Base-by-base conservation (phyloP, 2,329 filamentous ascomycete genomes). In the Zymoseptoria crescenta region DNA sequence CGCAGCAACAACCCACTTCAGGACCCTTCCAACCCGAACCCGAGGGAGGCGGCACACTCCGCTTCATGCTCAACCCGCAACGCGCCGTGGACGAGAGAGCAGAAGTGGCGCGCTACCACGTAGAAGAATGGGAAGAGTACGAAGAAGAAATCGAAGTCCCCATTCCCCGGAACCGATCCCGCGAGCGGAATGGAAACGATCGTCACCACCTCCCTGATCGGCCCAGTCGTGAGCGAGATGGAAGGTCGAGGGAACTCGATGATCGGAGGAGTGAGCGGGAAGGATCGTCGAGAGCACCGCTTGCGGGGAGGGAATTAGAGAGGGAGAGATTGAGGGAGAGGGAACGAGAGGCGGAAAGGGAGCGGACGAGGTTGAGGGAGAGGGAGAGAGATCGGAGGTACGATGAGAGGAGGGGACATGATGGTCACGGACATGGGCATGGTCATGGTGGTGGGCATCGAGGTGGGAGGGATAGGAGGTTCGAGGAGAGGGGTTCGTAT, bases 31-130 rank as follows among this genome's bases (percentile, higher is more conserved):
- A 65, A 27, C 56, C 68, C 4, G 53, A 63, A n/a, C 67, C 68
- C 6, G 67, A 70, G 50, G 65, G 63, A 21, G 66, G 66, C 29
- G 88, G 88, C 6, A 96, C 93, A 0, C 85, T 95, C 64, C 84
- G 94, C 6, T 97, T 96, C 73, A 90, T 96, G 74, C 86, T 97
- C 54, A 89, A 96, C 64, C 84, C 87, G 0, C 86, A 87, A 57
- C 83, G 87, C 54, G 91, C 91, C 1, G 81, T 82, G 52, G 79
- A 80, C 16, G 94, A 99, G 74, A 83, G 84, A 66, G 80, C 81
- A 10, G 79, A 81, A 10, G 87, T 92, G 1, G 80, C 81, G 3
- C 79, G 82, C 54, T 91, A 87, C 72, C 90, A 87, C 70, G 83
- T 82, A 49, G 83, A 87, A 50, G 87, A 91, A 68, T 90, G 84